Base-by-base conservation (phyloP, 768 basidiomycete genomes). In the Amanita muscaria region DNA sequence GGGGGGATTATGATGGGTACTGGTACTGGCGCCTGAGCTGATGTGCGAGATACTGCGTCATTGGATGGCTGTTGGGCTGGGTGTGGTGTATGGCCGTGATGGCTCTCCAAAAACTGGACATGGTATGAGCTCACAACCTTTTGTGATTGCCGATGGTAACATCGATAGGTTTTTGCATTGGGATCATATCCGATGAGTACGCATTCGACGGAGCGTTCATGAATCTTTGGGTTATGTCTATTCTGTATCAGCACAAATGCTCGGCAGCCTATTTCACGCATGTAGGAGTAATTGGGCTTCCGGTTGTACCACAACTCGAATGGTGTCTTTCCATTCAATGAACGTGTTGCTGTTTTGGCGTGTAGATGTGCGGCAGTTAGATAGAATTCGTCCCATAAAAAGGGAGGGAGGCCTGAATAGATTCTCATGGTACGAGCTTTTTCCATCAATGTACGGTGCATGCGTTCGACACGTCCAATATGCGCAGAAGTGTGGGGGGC, bases 111-210 rank as follows among this genome's bases (percentile, higher is more conserved):
- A 48, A 62, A 62, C 4, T 40, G n/a, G 11, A 61, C 52, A 29
- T 62, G 53, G 36, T 51, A 59, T 0, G 57, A 56, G 2, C 42
- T 48, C 33, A 59, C 39, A 11, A 59, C 40, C 2, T 49, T 51
- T 7, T 43, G 15, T 1, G 55, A 48, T 5, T 14, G 11, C 4
- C 45, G 44, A 39, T 68, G 48, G 23, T 61, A 64, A 51, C 62
- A 59, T n/a, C 53, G 40, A 42, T 62, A 70, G 1, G 57, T 61
- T 43, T 67, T 67, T 1, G 63, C 56, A 12, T 57, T 55, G 1
- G 44, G 21, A 1, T 56, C 52, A 44, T 69, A 72, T 2, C 69
- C 64, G 41, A 70, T 57, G 25, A 68, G 64, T 1, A 64, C 43
- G 43, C 69, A 69, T 52, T 66, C 61, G 24, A 57, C 24, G 1